Evolutionary conservation across 2,329 filamentous ascomycete genomes (phyloP).

Genomic region (Aspergillus fumigatiaffinis): DNA sequence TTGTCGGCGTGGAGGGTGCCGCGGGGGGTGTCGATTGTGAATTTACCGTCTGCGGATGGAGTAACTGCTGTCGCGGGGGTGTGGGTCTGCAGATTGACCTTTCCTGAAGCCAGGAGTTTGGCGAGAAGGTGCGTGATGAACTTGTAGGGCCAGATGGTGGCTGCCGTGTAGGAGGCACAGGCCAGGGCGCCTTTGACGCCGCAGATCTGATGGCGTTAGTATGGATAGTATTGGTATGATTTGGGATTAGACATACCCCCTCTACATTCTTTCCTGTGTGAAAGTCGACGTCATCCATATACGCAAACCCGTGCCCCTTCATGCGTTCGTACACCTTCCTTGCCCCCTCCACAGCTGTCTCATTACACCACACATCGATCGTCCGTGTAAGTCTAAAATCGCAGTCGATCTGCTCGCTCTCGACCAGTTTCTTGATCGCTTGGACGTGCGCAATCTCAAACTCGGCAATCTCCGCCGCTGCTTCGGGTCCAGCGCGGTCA

Average conservation of each 20-base stretch:
- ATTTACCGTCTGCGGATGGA: constrained; percentile 36
- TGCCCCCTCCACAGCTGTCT: constrained; percentile 22
- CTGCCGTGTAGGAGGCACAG: constrained; percentile 31
- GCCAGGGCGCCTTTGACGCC: constrained; percentile 38
- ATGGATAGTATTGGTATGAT: neutral
- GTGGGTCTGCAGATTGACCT: constrained; percentile 51
- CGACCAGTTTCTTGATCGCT: constrained; percentile 36
- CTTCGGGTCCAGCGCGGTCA: constrained; percentile 30
- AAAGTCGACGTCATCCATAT: constrained; percentile 30
- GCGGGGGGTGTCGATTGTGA: constrained; percentile 53
- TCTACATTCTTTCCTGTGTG: constrained; percentile 26
- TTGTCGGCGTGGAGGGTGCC: constrained; percentile 60
- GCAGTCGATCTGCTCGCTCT: constrained; percentile 42
- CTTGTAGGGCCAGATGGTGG: constrained; percentile 64
- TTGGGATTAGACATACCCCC: constrained; percentile 17
- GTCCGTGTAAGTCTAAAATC: constrained; percentile 39
- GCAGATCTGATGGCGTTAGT: constrained; percentile 23
- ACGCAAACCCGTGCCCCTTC: constrained; percentile 20
- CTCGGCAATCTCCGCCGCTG: constrained; percentile 34
- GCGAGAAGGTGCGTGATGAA: constrained; percentile 69
- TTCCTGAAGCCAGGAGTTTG: constrained; percentile 50
- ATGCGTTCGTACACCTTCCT: constrained; percentile 25
- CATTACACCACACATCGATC: constrained; percentile 38
- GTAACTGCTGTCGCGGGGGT: constrained; percentile 40
- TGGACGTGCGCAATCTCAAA: constrained; percentile 40